Conservation (phyloP, 2,329 filamentous ascomycete genomes). For the Penicillium sp. region DNA sequence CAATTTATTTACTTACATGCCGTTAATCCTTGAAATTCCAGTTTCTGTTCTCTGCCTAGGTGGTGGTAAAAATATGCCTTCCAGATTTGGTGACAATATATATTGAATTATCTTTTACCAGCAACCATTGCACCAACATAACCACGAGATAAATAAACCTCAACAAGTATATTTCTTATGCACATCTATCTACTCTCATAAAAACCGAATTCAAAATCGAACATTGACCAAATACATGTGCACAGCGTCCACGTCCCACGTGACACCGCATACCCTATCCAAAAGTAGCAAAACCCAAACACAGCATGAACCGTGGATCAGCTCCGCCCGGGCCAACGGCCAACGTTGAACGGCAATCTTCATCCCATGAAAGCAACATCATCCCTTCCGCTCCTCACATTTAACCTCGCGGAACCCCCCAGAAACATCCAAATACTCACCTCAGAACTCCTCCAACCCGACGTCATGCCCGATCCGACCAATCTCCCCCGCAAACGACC, state of each 20-base stretch:
- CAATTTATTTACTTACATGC: too few relatives aligned
- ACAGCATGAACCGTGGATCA: constrained; percentile 21
- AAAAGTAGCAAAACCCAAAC: constrained; percentile 28
- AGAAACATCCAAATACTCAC: background rate
- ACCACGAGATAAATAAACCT: too few relatives aligned
- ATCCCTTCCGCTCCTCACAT: background rate
- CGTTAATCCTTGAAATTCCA: too few relatives aligned
- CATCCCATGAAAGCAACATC: background rate
- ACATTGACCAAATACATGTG: background rate
- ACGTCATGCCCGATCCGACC: background rate
- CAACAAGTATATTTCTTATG: too few relatives aligned
- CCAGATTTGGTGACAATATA: too few relatives aligned
- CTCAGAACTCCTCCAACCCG: background rate
- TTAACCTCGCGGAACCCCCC: background rate
- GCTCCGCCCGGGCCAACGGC: background rate
- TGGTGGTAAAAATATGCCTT: too few relatives aligned
- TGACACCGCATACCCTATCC: constrained; percentile 18
- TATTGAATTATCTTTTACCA: too few relatives aligned
- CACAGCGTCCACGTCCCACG: constrained; percentile 10
- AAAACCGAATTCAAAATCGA: too few relatives aligned
- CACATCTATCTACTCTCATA: too few relatives aligned
- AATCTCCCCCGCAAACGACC: background rate
- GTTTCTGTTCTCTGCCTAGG: too few relatives aligned
- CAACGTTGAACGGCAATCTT: background rate
- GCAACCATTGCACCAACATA: too few relatives aligned